Evolutionary conservation across 139 green algal species (phyloP).

Genomic region (Monoraphidium neglectum): DNA sequence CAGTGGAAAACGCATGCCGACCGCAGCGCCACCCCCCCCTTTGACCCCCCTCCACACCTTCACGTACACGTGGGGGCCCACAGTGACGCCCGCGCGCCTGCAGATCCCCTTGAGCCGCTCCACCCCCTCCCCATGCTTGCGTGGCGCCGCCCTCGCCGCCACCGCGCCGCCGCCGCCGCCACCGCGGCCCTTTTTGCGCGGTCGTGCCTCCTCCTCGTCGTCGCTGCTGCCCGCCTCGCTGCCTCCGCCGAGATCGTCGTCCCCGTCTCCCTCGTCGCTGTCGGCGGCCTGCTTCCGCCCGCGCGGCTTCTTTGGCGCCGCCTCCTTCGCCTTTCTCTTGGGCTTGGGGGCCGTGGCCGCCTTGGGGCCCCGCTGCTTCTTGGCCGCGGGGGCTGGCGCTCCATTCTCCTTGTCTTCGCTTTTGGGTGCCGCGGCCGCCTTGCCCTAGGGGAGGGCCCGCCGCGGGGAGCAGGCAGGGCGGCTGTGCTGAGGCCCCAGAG

Average conservation of each 20-base stretch:
- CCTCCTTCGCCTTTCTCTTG: constrained; percentile 14
- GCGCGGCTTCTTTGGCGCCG: neutral
- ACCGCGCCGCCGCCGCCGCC: neutral
- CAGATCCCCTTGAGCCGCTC: constrained; percentile 11
- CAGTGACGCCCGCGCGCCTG: constrained; percentile 9
- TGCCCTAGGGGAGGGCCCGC: no score
- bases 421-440: neutral
- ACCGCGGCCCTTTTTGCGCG: neutral
- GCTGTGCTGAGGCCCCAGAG: no score
- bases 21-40: no score
- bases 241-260: neutral
- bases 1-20: no score
- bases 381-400: neutral
- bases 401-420: neutral
- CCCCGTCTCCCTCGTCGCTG: neutral
- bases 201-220: neutral
- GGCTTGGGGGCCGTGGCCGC: neutral
- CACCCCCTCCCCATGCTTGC: constrained; percentile 11
- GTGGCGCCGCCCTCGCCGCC: neutral
- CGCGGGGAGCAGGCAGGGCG: no score
- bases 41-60: constrained; percentile 11
- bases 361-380: neutral
- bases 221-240: neutral
- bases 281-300: constrained; percentile 8
- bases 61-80: constrained; percentile 8